Conservation (phyloP, 805 yeast genomes). For the Lachancea meyersii region DNA sequence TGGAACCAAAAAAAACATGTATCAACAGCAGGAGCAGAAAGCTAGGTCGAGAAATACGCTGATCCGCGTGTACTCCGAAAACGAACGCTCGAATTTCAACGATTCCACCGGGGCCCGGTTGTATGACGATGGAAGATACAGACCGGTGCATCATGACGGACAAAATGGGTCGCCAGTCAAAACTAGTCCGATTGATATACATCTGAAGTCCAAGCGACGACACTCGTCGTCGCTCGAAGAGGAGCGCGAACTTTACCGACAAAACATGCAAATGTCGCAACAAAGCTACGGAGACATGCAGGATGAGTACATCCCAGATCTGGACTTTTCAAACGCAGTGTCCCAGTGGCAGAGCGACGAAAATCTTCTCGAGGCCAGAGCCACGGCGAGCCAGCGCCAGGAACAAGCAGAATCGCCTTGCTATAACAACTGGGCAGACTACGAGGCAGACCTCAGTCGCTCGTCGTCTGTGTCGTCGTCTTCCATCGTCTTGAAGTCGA, state of each 20-base stretch:
- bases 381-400: not conserved
- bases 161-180: not conserved
- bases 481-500: constrained; percentile 1
- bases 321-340: constrained; percentile 49
- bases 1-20: constrained; percentile 20
- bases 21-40: constrained; percentile 18
- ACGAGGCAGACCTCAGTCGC: constrained; percentile 5
- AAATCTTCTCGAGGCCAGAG: not conserved
- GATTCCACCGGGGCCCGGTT: constrained; percentile 47
- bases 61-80: constrained; percentile 57
- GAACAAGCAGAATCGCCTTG: not conserved
- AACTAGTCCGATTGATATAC: constrained; percentile 5
- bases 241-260: constrained; percentile 2
- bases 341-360: constrained; percentile 41
- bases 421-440: constrained; percentile 5
- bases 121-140: constrained; percentile 46
- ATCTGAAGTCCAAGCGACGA: constrained; percentile 1
- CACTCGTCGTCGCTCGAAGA: constrained; percentile 6
- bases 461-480: constrained; percentile 6
- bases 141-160: constrained; percentile 33
- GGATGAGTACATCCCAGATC: constrained; percentile 73
- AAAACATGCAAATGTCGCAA: not conserved
- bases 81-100: constrained; percentile 56
- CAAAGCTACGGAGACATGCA: constrained; percentile 42
- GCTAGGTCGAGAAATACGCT: constrained; percentile 27